Evolutionary conservation across 305 asterid genomes (phyloP).

Genomic region (Fraxinus latifolia): DNA sequence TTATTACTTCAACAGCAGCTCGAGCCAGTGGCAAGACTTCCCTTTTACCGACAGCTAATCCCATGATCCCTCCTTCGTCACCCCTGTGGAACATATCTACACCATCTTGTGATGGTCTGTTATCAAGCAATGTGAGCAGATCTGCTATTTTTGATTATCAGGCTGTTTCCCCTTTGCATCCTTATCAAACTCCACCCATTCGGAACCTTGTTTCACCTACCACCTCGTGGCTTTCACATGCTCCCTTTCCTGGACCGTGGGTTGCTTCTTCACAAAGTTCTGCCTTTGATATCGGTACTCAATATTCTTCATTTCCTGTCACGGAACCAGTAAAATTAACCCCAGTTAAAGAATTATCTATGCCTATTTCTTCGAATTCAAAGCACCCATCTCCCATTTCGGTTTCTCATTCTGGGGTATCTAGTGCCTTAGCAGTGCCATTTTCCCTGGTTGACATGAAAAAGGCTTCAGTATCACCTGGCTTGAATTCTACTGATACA

Average conservation of each 20-base stretch:
- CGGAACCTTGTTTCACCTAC: constrained; percentile 49
- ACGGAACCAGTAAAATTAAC: constrained; percentile 54
- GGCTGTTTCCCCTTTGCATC: constrained; percentile 57
- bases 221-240: constrained; percentile 48
- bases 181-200: constrained; percentile 55
- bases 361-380: constrained; percentile 38
- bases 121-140: constrained; percentile 44
- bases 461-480: constrained; percentile 46
- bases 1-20: constrained; percentile 36
- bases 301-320: constrained; percentile 46
- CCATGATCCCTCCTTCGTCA: constrained; percentile 57
- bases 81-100: constrained; percentile 71
- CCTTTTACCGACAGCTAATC: constrained; percentile 47
- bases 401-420: constrained; percentile 40
- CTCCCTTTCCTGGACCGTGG: constrained; percentile 68
- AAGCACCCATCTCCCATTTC: constrained; percentile 39
- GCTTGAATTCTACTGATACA: constrained; percentile 43
- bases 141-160: constrained; percentile 53
- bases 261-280: constrained; percentile 73
- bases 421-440: constrained; percentile 39
- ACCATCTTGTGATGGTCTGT: constrained; percentile 60
- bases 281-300: constrained; percentile 53
- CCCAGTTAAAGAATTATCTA: constrained; percentile 49
- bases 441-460: constrained; percentile 44
- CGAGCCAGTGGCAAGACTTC: constrained; percentile 46